Conservation (phyloP, 2,329 filamentous ascomycete genomes). For the Fusarium penzigii region DNA sequence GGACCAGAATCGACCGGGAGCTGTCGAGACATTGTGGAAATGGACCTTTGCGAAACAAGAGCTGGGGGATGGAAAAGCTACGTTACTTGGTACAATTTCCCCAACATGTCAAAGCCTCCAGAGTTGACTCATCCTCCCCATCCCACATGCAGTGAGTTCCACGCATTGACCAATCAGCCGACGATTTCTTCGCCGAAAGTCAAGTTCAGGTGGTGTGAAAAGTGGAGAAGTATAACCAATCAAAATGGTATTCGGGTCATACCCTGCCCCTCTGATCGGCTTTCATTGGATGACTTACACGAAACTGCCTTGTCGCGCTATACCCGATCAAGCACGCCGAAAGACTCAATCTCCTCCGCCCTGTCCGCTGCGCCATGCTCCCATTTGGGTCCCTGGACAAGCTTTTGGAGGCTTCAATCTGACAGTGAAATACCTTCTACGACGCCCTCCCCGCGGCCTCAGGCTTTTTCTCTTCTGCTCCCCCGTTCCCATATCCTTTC, state of each 20-base stretch:
- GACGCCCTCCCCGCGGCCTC: constrained; percentile 36
- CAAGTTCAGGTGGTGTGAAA: constrained; percentile 27
- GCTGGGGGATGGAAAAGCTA: too few species aligned
- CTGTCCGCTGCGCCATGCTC: constrained; percentile 34
- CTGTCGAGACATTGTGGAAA: constrained; percentile 10
- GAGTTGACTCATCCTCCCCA: constrained; percentile 34
- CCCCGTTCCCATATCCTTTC: constrained; percentile 11
- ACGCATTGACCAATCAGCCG: constrained; percentile 36
- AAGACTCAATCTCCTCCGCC: constrained; percentile 39
- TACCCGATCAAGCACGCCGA: constrained; percentile 45
- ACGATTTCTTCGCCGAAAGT: constrained; percentile 37
- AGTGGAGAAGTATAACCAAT: constrained; percentile 34
- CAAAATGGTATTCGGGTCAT: background rate
- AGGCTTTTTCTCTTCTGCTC: constrained; percentile 31
- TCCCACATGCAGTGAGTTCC: constrained; percentile 11
- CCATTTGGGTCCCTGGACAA: constrained; percentile 12
- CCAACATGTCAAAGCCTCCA: background rate
- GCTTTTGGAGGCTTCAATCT: constrained; percentile 22
- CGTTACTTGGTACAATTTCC: too few species aligned
- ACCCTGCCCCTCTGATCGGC: background rate
- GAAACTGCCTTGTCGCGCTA: constrained; percentile 29
- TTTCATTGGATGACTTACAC: constrained; percentile 31
- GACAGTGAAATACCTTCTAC: constrained; percentile 38
- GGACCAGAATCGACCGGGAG: background rate
- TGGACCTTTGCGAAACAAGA: constrained; percentile 1